These are phyloP conservation scores for Irpex sp. DNA, from an alignment of 1,284 basidiomycete genomes.

Conservation along the genomic window DNA sequence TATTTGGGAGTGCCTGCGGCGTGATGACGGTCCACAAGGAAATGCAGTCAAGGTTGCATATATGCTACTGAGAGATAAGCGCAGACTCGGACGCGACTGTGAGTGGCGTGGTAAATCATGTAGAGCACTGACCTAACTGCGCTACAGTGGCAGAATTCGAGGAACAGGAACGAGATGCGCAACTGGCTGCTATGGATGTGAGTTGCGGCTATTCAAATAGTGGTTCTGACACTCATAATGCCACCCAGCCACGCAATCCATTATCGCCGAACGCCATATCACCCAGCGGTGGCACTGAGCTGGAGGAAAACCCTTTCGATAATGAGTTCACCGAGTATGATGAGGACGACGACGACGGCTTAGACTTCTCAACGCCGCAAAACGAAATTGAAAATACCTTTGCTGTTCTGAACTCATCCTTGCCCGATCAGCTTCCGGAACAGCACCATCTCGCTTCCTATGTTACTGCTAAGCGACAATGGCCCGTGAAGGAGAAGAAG, in stretches of 20 bases:
- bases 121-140: slow-evolving; percentile 11
- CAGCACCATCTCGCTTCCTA: slow-evolving; percentile 60
- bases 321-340: slow-evolving; percentile 60
- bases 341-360: slow-evolving; percentile 60
- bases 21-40: slow-evolving; percentile 80
- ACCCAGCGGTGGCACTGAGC: slow-evolving; percentile 41
- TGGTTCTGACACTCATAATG: neutral
- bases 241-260: slow-evolving; percentile 57
- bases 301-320: slow-evolving; percentile 74
- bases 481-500: slow-evolving; percentile 53
- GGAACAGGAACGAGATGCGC: slow-evolving; percentile 78
- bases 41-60: slow-evolving; percentile 98
- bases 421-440: slow-evolving; percentile 57
- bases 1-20: slow-evolving; percentile 80
- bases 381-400: slow-evolving; percentile 60
- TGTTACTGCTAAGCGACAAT: slow-evolving; percentile 54
- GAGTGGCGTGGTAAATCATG: slow-evolving; percentile 26
- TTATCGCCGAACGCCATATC: slow-evolving; percentile 36
- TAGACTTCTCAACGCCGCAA: slow-evolving; percentile 55
- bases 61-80: slow-evolving; percentile 88
- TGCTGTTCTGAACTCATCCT: slow-evolving; percentile 80
- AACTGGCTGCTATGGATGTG: slow-evolving; percentile 76
- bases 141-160: slow-evolving; percentile 66
- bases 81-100: slow-evolving; percentile 81
- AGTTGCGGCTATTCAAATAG: slow-evolving; percentile 23